Percentiles rank a stretch among this genome's conserved stretches.
Conservation (phyloP, 495 filamentous ascomycete species). For the Aspergillus coremiiformis region DNA sequence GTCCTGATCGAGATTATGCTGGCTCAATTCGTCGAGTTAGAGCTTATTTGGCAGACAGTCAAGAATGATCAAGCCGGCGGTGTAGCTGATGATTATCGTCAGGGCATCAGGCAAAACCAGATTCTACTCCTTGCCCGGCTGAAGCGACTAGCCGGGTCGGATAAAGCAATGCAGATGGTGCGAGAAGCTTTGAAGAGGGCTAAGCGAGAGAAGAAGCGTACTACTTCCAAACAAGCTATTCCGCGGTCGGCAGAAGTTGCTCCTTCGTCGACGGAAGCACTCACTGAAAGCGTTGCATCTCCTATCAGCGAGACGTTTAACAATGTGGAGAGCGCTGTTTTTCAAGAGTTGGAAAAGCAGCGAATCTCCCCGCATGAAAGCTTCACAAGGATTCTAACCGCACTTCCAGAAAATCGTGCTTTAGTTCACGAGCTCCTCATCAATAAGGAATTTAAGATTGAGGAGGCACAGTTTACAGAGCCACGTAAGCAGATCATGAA, state of each 20-base stretch:
- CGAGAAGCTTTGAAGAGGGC: constrained; percentile 75
- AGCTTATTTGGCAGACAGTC: constrained; percentile 93
- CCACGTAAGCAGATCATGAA: constrained; percentile 46
- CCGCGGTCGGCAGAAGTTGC: constrained; percentile 39
- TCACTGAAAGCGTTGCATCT: constrained; percentile 38
- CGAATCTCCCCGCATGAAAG: constrained; percentile 36
- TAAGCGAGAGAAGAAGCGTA: constrained; percentile 55
- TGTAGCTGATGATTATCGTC: constrained; percentile 80
- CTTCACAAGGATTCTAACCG: constrained; percentile 48
- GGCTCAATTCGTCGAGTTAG: constrained; percentile 88
- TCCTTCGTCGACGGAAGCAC: constrained; percentile 26
- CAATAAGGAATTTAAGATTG: constrained; percentile 70
- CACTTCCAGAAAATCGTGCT: constrained; percentile 75
- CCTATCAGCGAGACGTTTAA: constrained; percentile 43
- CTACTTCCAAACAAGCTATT: constrained; percentile 53
- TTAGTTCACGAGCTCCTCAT: constrained; percentile 89
- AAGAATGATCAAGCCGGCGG: constrained; percentile 82
- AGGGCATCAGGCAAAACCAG: constrained; percentile 92
- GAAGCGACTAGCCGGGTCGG: constrained; percentile 78
- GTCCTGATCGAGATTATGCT: constrained; percentile 92
- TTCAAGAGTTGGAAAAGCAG: constrained; percentile 33
- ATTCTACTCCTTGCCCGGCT: constrained; percentile 80
- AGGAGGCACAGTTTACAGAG: constrained; percentile 43
- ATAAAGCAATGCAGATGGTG: constrained; percentile 76
- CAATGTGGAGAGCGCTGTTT: constrained; percentile 31